Conservation (phyloP, 2,329 filamentous ascomycete genomes). For the Diaporthe vaccinii region DNA sequence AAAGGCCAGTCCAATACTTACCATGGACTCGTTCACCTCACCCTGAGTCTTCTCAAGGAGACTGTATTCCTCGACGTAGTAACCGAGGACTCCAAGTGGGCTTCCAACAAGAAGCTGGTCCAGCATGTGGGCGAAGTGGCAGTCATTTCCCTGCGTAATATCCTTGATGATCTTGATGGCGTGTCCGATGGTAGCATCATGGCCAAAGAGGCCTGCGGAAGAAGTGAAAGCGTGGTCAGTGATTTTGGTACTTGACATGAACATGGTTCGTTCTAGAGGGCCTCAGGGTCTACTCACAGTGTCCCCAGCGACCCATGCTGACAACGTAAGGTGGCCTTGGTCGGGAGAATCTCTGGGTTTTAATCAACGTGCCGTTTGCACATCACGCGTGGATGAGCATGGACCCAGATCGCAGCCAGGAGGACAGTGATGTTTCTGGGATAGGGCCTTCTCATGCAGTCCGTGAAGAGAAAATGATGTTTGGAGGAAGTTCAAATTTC, state of each 20-base stretch:
- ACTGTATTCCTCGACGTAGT: neutral
- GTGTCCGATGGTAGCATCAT: constrained; percentile 18
- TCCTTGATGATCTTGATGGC: neutral
- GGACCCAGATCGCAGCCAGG: neutral
- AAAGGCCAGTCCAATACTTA: neutral
- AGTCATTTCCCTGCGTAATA: neutral
- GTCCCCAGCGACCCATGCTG: constrained; percentile 36
- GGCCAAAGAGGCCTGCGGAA: constrained; percentile 27
- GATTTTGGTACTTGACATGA: too few relatives aligned
- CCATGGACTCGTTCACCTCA: neutral
- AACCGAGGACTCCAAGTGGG: neutral
- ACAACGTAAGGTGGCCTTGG: neutral
- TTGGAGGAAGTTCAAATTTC: neutral
- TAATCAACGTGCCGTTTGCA: neutral
- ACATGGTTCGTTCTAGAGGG: neutral
- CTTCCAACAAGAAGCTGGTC: neutral
- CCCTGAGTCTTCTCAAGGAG: neutral
- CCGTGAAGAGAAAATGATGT: neutral
- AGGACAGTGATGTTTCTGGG: neutral
- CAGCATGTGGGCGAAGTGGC: constrained; percentile 16
- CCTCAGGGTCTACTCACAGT: constrained; percentile 9
- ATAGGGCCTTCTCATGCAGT: neutral
- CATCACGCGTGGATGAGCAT: neutral
- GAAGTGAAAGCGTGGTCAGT: neutral
- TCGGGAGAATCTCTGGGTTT: neutral